Evolutionary conservation across 805 yeast species (phyloP), one percentile per base, ranked within the genome.

Genomic region (Lachancea fermentati): DNA sequence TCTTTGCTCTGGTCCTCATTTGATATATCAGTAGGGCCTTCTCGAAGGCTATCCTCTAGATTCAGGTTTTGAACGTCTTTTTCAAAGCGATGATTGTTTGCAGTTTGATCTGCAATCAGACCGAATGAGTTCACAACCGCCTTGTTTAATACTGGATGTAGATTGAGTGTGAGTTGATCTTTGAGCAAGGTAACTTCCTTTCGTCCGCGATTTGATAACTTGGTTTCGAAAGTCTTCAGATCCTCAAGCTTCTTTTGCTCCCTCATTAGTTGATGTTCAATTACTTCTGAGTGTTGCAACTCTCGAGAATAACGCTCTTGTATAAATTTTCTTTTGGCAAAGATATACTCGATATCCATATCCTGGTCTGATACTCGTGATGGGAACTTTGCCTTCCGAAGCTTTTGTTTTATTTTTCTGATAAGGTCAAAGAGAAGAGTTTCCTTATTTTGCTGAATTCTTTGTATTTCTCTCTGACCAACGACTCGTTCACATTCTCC

Each of bases 41-140:
- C 26, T n/a, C n/a, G n/a, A 22, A 7, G 7, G 26, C 11, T 11
- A 22, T 7, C 9, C 26, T 7, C 7, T 22, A 40, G 26, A 18
- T 35, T 40, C 19, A 40, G 29, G n/a, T 40, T 34, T n/a, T 35
- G 32, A 24, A 30, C 39, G 25, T 45, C 49, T 8, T 37, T 30
- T 14, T 39, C 30, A 24, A 32, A 40, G 13, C 16, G 35, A n/a
- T 32, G 41, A 5, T 13, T 18, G 34, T 25, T 42, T 19, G 22
- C 39, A 16, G 39, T 36, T 6, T 24, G 11, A 32, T 46, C 52
- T 30, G 39, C 39, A n/a, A 48, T 42, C 19, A 48, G 37, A 5
- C 62, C 62, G 39, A 52, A 55, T 6, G 57, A 51, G 28, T 56
- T 52, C 30, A 55, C 52, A 17, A 60, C 46, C 2, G 62, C 57